Percentiles rank a stretch among this genome's conserved stretches.
Evolutionary conservation across 2,329 filamentous ascomycete genomes (phyloP).

Genomic region (Xylaria polymorpha): DNA sequence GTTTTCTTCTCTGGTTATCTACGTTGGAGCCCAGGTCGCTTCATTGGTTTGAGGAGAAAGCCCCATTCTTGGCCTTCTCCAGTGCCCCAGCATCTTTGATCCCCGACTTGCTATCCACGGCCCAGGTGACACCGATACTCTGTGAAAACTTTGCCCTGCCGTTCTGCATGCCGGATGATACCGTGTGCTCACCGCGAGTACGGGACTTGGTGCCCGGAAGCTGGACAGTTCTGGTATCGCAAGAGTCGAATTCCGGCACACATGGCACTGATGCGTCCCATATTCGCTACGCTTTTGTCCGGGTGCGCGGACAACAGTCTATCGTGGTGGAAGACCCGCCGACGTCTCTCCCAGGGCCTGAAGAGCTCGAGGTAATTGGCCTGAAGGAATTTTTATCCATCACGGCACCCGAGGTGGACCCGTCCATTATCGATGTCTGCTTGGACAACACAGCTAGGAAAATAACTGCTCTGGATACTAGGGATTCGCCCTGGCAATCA

Average conservation of each 20-base stretch:
- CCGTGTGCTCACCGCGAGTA: constrained; percentile 12
- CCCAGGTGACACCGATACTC: constrained; percentile 33
- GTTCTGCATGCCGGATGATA: neutral
- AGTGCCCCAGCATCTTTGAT: constrained; percentile 29
- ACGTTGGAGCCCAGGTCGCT: constrained; percentile 8
- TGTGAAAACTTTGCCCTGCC: constrained; percentile 34
- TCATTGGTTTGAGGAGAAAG: constrained; percentile 8
- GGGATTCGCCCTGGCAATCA: neutral
- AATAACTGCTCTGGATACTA: neutral
- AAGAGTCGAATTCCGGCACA: neutral
- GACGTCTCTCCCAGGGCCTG: no score
- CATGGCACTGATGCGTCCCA: no score
- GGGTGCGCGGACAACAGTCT: no score
- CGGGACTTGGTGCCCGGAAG: constrained; percentile 28
- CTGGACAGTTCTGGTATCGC: constrained; percentile 34
- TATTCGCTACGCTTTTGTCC: no score
- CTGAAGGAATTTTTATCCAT: neutral
- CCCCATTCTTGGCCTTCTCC: constrained; percentile 33
- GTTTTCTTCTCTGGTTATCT: constrained; percentile 30
- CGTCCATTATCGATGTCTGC: constrained; percentile 3
- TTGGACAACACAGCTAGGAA: constrained; percentile 10
- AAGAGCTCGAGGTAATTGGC: no score
- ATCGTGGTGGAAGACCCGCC: no score
- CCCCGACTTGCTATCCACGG: constrained; percentile 11
- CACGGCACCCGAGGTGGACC: neutral